Evolutionary conservation across 768 basidiomycete genomes (phyloP).

Genomic region (Mycena galericulata): DNA sequence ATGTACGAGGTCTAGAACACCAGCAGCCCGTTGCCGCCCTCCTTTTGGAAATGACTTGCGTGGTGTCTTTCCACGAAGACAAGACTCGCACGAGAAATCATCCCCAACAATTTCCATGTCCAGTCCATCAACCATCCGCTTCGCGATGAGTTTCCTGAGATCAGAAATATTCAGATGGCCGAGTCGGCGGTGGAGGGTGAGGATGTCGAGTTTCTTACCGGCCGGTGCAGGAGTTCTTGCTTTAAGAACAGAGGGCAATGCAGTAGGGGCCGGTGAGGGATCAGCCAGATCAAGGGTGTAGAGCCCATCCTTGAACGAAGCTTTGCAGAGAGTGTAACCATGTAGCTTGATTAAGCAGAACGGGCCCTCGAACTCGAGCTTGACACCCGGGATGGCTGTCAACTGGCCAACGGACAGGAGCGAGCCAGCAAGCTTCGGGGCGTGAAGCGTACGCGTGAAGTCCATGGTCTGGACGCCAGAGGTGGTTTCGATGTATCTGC

Average conservation of each 20-base stretch:
- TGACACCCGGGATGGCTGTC: neutral
- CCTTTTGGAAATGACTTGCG: neutral
- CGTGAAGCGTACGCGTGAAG: constrained; percentile 1
- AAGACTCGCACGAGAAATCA: constrained; percentile 2
- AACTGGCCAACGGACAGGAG: neutral
- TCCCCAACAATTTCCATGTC: neutral
- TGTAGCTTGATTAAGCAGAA: neutral
- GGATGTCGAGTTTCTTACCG: constrained; percentile 5
- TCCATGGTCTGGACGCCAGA: neutral
- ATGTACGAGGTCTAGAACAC: constrained; percentile 16
- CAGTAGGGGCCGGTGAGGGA: neutral
- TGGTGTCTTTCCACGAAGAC: neutral
- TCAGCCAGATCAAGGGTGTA: neutral
- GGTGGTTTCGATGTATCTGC: neutral
- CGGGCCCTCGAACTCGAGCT: neutral
- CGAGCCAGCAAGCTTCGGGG: neutral
- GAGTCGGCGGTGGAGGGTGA: constrained; percentile 2
- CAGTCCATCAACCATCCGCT: constrained; percentile 2
- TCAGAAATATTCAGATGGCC: constrained; percentile 9
- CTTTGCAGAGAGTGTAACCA: neutral
- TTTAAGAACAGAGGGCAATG: neutral
- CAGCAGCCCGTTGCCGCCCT: neutral
- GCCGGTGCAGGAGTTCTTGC: neutral
- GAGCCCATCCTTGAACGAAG: constrained; percentile 1
- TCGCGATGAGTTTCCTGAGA: constrained; percentile 4